Percentiles rank a stretch among this genome's conserved stretches.
Evolutionary conservation across 768 basidiomycete species (phyloP).

Genomic region (Russula sp.): DNA sequence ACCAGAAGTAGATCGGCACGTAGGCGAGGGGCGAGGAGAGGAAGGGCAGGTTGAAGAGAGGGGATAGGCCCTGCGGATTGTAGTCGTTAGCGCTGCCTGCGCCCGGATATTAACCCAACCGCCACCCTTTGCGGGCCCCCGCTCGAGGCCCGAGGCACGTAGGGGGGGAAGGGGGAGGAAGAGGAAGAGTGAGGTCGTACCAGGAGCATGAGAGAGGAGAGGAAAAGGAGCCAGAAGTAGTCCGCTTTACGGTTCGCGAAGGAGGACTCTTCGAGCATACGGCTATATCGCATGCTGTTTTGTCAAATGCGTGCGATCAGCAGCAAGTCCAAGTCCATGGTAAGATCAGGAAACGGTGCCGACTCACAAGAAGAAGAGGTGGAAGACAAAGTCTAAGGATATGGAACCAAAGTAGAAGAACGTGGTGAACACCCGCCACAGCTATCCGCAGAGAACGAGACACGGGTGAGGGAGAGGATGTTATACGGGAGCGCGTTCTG

Average conservation of each 20-base stretch:
- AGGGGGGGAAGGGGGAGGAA: background rate
- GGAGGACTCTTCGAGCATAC: conserved; percentile 95
- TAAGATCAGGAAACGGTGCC: background rate
- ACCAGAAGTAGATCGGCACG: conserved; percentile 97
- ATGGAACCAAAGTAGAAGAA: conserved; percentile 96
- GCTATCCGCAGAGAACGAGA: conserved; percentile 38
- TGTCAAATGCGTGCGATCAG: background rate
- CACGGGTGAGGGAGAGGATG: conserved; percentile 9
- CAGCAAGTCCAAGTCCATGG: background rate
- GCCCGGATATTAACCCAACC: too few relatives aligned
- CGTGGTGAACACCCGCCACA: conserved; percentile 84
- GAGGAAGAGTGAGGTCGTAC: conserved; percentile 39
- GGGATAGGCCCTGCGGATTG: conserved; percentile 59
- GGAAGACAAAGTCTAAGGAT: conserved; percentile 91
- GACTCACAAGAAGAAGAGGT: conserved; percentile 96
- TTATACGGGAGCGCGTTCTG: conserved; percentile 5
- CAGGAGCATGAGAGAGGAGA: conserved; percentile 80
- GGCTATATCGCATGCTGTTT: conserved; percentile 88
- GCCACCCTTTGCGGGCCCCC: too few relatives aligned
- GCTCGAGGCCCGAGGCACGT: background rate
- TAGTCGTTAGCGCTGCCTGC: background rate
- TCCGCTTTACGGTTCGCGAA: conserved; percentile 89
- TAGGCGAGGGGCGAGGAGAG: conserved; percentile 90
- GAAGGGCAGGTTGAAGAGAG: conserved; percentile 87
- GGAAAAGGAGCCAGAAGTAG: conserved; percentile 89